Evolutionary conservation across 495 filamentous ascomycete genomes (phyloP), one percentile per base, ranked within the genome.

Genomic region (Aspergillus campestris): DNA sequence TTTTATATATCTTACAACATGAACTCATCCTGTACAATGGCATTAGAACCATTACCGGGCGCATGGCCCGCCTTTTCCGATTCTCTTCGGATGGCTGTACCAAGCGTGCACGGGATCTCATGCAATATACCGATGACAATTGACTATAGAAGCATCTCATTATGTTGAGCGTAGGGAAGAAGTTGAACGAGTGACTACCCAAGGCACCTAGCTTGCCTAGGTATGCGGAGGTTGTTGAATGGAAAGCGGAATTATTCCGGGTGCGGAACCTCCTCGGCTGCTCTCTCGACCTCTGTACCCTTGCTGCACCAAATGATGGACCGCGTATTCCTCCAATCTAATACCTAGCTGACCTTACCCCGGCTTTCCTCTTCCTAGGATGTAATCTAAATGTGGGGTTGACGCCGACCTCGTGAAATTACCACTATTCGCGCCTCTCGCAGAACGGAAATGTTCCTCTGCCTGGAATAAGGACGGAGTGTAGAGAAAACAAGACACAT

Each of bases 401-500:
- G 35, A 43, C 7, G 31, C 32, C 34, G 32, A 42, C 12, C 18
- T 12, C n/a, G 4, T 36, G 7, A 15, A 15, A 29, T 12, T 24
- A 24, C 37, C 24, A 42, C 27, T 34, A 31, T 36, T 28, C 12
- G 11, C 10, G 9, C 13, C 8, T 9, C 10, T 29, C 31, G 50
- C 31, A 40, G 46, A 52, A 55, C 55, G 55, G 55, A 58, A 58
- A 52, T 41, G 45, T 58, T 58, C 49, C 55, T 47, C 42, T 34
- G 18, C 18, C 28, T 24, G 14, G 14, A 15, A 9, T 15, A 9
- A 30, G n/a, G 37, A 45, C 18, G 14, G 30, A 34, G 10, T 11
- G 34, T 33, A 24, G 13, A 14, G 37, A 30, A 31, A 8, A 7
- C 28, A 40, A 44, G 14, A 3, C 33, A 7, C 7, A 13, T 12